Evolutionary conservation across 2,329 filamentous ascomycete species (phyloP).

Genomic region (Aspergillus unguis): DNA sequence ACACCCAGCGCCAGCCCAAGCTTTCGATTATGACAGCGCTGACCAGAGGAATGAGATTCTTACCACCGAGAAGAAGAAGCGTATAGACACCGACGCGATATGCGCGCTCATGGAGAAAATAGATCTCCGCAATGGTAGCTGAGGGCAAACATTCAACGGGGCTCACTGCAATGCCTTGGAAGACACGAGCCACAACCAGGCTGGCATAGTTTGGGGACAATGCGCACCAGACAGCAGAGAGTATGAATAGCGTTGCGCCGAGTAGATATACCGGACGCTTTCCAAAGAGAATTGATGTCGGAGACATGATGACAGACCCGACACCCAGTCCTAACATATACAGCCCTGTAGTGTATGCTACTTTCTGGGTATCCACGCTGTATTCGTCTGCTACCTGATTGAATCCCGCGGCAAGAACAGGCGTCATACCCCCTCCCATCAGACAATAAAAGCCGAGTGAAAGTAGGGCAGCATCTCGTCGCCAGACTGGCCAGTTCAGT

Average conservation of each 20-base stretch:
- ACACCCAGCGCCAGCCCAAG: slow-evolving; percentile 84
- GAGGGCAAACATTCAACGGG: slow-evolving; percentile 90
- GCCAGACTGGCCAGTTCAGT: slow-evolving; percentile 83
- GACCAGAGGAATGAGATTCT: slow-evolving; percentile 83
- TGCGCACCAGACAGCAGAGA: slow-evolving; percentile 79
- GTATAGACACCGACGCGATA: slow-evolving; percentile 94
- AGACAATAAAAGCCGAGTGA: slow-evolving; percentile 90
- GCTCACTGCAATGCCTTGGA: slow-evolving; percentile 83
- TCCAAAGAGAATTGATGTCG: slow-evolving; percentile 85
- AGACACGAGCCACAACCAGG: slow-evolving; percentile 74
- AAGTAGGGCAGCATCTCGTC: slow-evolving; percentile 73
- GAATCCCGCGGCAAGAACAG: slow-evolving; percentile 86
- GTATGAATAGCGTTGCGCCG: slow-evolving; percentile 72
- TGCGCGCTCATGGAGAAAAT: slow-evolving; percentile 89
- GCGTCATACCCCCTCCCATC: slow-evolving; percentile 88
- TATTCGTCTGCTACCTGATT: slow-evolving; percentile 69
- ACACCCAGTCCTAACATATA: slow-evolving; percentile 93
- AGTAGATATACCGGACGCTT: slow-evolving; percentile 87
- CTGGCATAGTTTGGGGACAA: slow-evolving; percentile 76
- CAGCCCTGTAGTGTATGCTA: slow-evolving; percentile 83
- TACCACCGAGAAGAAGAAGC: slow-evolving; percentile 79
- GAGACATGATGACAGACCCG: slow-evolving; percentile 78
- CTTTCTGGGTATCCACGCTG: slow-evolving; percentile 64
- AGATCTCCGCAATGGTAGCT: slow-evolving; percentile 93
- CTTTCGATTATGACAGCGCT: slow-evolving; percentile 79